A percentile compares a stretch with the other conserved stretches of the same genome.
These are phyloP conservation scores for Yamadazyma siamensis DNA, from an alignment of 1,139 yeast species.

Conservation along the genomic window DNA sequence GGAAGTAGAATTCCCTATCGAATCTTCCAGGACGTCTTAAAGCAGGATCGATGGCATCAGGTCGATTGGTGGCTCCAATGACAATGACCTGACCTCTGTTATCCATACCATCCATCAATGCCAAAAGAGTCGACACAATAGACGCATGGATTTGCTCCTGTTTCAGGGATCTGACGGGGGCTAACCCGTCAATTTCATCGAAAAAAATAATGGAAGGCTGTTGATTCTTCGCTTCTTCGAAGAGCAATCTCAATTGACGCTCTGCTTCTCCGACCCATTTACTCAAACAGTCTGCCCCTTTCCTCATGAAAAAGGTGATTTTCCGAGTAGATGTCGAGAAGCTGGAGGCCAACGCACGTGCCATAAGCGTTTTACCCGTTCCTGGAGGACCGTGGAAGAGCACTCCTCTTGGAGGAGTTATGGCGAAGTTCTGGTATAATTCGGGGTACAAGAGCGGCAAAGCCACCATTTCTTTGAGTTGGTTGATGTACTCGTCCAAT, in stretches of 20 bases:
- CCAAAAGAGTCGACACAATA: conserved; percentile 89
- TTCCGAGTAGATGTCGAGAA: conserved; percentile 80
- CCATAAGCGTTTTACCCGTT: conserved; percentile 98
- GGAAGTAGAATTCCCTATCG: conserved; percentile 94
- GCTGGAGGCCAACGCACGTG: conserved; percentile 93
- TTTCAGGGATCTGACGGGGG: conserved; percentile 94
- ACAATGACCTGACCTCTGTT: conserved; percentile 94
- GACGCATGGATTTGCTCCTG: conserved; percentile 98
- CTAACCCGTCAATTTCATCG: conserved; percentile 97
- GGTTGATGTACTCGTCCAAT: conserved; percentile 82
- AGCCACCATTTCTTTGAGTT: conserved; percentile 95
- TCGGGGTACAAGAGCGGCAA: conserved; percentile 93
- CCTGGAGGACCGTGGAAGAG: conserved; percentile 99
- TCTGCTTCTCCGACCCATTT: conserved; percentile 99
- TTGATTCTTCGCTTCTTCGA: conserved; percentile 94
- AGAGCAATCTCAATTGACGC: conserved; percentile 80
- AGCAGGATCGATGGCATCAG: conserved; percentile 97
- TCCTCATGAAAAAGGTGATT: conserved; percentile 95
- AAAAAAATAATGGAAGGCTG: conserved; percentile 95
- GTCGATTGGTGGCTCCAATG: conserved; percentile 97
- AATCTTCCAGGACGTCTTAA: conserved; percentile 96
- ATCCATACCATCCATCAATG: conserved; percentile 99
- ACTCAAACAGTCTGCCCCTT: conserved; percentile 95
- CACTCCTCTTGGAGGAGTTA: conserved; percentile 97
- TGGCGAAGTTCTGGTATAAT: conserved; percentile 81